Base-by-base conservation (phyloP, 2,329 filamentous ascomycete species). In the Penicillium sp. region DNA sequence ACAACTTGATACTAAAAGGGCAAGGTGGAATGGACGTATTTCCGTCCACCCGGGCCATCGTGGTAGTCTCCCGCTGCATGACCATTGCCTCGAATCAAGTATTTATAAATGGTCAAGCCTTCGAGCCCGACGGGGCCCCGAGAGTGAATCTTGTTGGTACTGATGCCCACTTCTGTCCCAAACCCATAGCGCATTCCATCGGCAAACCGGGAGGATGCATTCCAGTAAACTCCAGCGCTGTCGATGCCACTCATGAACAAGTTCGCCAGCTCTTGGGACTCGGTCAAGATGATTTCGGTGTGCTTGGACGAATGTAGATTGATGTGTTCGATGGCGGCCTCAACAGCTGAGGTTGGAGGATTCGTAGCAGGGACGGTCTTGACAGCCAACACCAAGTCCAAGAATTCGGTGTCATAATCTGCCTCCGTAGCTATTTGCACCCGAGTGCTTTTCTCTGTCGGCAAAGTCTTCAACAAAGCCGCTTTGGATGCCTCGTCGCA, bases 161-260 rank as follows among this genome's bases (percentile, higher is more conserved):
- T 96, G 76, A 99, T 98, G 54, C 95, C 95, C 24, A 99, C 95
- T 78, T 99, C 95, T 0, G 95, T 98, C 48, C 95, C 95, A 76
- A 99, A 99, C 8, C 95, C 95, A 73, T 96, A 98, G 43, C 95
- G 84, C 90, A 96, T 97, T 8, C 95, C 95, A 74, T 99, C 95
- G 6, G 93, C 92, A 78, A 99, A 93, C 50, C 95, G 86, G 9
- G 91, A 96, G 24, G 91, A 96, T 8, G 92, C 90, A 73, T 99
- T 99, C 92, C 93, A 97, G 82, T 96, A 99, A 19, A 93, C 93
- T 52, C 93, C 93, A 0, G 92, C 90, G 27, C 91, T 91, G 77
- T 98, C 95, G 50, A 98, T 86, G 57, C 86, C 86, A 45, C 86
- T 84, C 84, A 96, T 90, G 80, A 98, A 99, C 49, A 81, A 80